A percentile compares a stretch with the other conserved stretches of the same genome.
Evolutionary conservation across 208 protist species (phyloP).

Genomic region (Kentomonas sorsogonicus): DNA sequence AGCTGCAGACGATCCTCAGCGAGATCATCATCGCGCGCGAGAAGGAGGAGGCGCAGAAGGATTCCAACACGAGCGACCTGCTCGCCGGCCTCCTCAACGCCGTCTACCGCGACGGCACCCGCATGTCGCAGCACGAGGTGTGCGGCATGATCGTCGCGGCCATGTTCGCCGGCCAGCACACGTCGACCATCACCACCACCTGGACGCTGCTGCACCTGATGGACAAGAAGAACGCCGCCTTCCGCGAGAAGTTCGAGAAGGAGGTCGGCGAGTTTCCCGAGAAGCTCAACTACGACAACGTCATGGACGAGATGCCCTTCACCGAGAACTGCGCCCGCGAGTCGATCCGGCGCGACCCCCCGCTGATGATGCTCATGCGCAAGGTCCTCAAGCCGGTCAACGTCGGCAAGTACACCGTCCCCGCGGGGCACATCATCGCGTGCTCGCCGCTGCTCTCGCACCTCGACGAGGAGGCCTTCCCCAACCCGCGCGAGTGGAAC

Average conservation of each 20-base stretch:
- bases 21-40: slow-evolving; percentile 83
- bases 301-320: slow-evolving; percentile 89
- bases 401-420: slow-evolving; percentile 78
- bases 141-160: slow-evolving; percentile 89
- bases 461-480: slow-evolving; percentile 77
- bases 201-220: slow-evolving; percentile 89
- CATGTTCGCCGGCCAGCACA: slow-evolving; percentile 94
- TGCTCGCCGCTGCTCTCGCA: slow-evolving; percentile 80
- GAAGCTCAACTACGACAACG: slow-evolving; percentile 83
- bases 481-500: slow-evolving; percentile 76
- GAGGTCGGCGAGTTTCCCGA: slow-evolving; percentile 79
- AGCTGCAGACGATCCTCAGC: slow-evolving; percentile 81
- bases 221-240: slow-evolving; percentile 52
- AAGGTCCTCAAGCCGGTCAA: slow-evolving; percentile 77
- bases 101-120: slow-evolving; percentile 82
- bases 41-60: slow-evolving; percentile 73
- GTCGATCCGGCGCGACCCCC: slow-evolving; percentile 89
- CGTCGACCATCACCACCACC: slow-evolving; percentile 83
- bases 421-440: slow-evolving; percentile 84
- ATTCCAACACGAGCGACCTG: slow-evolving; percentile 76
- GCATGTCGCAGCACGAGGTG: slow-evolving; percentile 86
- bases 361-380: slow-evolving; percentile 90
- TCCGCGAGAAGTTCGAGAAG: slow-evolving; percentile 47
- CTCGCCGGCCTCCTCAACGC: slow-evolving; percentile 79
- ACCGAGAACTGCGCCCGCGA: slow-evolving; percentile 81